A percentile compares a stretch with the other conserved stretches of the same genome.
Conservation (phyloP, 306 rosid species). For the Quercus aquifolioides region DNA sequence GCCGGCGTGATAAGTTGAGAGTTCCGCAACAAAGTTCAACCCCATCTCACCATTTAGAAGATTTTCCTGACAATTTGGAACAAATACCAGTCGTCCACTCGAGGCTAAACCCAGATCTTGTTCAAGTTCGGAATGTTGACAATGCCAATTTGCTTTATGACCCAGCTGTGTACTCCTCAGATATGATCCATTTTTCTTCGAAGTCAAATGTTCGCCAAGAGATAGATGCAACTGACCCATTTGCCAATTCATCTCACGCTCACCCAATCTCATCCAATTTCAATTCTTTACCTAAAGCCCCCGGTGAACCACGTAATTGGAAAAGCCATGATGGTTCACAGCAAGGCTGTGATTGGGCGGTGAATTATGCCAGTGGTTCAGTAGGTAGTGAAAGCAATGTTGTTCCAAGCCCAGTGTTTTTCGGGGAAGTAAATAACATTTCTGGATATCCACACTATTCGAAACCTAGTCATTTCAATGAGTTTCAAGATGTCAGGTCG, state of each 20-base stretch:
- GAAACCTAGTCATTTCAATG: conserved; percentile 24
- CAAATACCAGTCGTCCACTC: conserved; percentile 28
- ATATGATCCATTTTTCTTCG: conserved; percentile 38
- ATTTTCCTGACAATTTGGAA: conserved; percentile 30
- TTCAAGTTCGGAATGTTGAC: conserved; percentile 53
- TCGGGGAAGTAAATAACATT: conserved; percentile 23
- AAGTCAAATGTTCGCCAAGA: conserved; percentile 29
- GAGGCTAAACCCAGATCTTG: conserved; percentile 39
- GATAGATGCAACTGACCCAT: conserved; percentile 19
- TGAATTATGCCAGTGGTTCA: conserved; percentile 37
- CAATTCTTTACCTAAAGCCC: conserved; percentile 24
- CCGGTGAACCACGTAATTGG: conserved; percentile 32
- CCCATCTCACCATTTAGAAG: conserved; percentile 16
- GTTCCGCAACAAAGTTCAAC: conserved; percentile 31
- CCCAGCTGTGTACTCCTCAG: conserved; percentile 34
- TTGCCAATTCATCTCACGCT: conserved; percentile 12
- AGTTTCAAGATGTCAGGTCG: conserved; percentile 17
- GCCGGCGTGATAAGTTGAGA: conserved; percentile 81
- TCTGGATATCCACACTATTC: conserved; percentile 19
- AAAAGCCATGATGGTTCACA: conserved; percentile 24
- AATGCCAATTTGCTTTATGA: conserved; percentile 58
- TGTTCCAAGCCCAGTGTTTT: conserved; percentile 12
- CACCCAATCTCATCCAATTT: background rate
- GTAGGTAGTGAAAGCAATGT: conserved; percentile 2
- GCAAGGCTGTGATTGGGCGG: conserved; percentile 52